Conservation (phyloP, 2,329 filamentous ascomycete genomes). For the Neofusicoccum sp. region DNA sequence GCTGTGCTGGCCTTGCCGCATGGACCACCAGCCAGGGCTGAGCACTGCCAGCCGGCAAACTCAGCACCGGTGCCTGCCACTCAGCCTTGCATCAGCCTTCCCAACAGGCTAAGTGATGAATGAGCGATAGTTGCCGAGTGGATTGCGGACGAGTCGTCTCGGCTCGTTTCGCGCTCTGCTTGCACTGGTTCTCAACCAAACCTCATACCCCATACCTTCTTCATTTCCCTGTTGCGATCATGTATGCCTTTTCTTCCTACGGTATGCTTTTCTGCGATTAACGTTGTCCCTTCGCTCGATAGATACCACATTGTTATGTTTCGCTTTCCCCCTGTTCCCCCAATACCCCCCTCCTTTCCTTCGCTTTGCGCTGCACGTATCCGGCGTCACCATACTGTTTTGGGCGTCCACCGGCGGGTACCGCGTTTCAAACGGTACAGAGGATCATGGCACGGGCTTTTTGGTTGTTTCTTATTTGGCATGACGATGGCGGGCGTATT, state of each 20-base stretch:
- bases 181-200: not conserved
- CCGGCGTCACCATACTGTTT: not conserved
- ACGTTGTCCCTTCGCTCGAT: conserved; percentile 10
- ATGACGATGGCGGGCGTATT: not conserved
- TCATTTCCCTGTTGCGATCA: not conserved
- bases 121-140: not conserved
- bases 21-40: not conserved
- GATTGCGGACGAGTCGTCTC: not conserved
- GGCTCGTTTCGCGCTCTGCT: not conserved
- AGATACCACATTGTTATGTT: conserved; percentile 15
- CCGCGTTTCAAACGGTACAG: not conserved
- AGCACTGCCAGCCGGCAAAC: not conserved
- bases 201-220: not conserved
- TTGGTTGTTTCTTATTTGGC: not conserved
- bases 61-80: not conserved
- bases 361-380: not conserved
- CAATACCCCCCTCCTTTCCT: not conserved
- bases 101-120: not conserved
- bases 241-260: not conserved
- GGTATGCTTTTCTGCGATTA: not conserved
- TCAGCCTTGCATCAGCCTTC: not conserved
- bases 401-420: not conserved
- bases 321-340: not conserved
- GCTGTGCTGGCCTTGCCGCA: not conserved
- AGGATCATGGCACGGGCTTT: not conserved